A percentile compares a stretch with the other conserved stretches of the same genome.
phyloP scores from a whole-genome alignment of 2,329 filamentous ascomycete species.

The Passalora sequoiae region DNA sequence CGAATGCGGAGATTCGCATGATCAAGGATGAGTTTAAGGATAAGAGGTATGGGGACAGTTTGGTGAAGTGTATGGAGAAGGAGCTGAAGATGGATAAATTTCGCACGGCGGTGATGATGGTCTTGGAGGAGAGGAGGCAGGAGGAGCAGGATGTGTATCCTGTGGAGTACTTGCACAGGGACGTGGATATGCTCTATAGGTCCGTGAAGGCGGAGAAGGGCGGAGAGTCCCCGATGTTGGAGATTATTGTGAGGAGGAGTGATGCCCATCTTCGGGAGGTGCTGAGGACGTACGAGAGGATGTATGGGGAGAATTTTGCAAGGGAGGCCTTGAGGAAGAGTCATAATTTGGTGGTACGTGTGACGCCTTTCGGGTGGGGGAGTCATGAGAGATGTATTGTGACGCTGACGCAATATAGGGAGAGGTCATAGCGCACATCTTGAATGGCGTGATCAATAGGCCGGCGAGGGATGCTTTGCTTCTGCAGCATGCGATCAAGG shows the following conservation, averaged over 20 bases:
- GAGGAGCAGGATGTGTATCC: slow-evolving; percentile 64
- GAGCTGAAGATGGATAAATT: slow-evolving; percentile 97
- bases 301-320: slow-evolving; percentile 75
- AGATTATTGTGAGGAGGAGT: slow-evolving; percentile 73
- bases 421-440: slow-evolving; percentile 87
- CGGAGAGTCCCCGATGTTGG: slow-evolving; percentile 81
- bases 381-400: not conserved
- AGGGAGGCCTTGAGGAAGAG: slow-evolving; percentile 82
- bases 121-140: slow-evolving; percentile 76
- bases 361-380: not conserved
- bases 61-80: slow-evolving; percentile 80
- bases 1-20: slow-evolving; percentile 75
- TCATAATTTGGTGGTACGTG: slow-evolving; percentile 82
- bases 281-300: slow-evolving; percentile 67
- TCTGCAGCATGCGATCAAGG: slow-evolving; percentile 76
- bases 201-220: slow-evolving; percentile 67
- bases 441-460: slow-evolving; percentile 94
- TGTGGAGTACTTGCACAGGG: slow-evolving; percentile 55
- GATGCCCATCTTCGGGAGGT: slow-evolving; percentile 79
- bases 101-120: slow-evolving; percentile 77
- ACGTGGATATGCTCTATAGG: slow-evolving; percentile 67
- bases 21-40: slow-evolving; percentile 89
- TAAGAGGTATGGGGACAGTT: slow-evolving; percentile 79
- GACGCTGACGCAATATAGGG: slow-evolving; percentile 52
- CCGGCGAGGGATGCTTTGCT: slow-evolving; percentile 89